Conservation (phyloP, 2,329 filamentous ascomycete species). For the Clarireedia hainanense region DNA sequence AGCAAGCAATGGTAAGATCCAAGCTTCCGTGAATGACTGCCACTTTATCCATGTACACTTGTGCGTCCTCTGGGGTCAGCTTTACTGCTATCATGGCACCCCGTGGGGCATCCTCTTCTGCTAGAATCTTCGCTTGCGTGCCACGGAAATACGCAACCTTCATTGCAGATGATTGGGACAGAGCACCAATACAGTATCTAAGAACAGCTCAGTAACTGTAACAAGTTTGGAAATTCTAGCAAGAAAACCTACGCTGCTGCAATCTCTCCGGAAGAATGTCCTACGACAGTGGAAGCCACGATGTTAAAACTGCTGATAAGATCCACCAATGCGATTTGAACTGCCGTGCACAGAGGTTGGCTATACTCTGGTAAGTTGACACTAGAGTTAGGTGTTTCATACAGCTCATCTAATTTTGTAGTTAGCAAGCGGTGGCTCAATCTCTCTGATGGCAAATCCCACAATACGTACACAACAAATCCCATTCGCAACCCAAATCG, state of each 20-base stretch:
- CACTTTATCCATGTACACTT: not conserved
- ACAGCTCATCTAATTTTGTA: not conserved
- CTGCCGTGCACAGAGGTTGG: not conserved
- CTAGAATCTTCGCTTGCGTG: not conserved
- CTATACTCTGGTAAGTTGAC: not conserved
- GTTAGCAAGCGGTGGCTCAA: not conserved
- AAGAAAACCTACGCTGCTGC: not conserved
- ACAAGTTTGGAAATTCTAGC: not conserved
- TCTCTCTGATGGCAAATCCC: not conserved
- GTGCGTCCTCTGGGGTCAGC: not conserved
- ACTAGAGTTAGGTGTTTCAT: not conserved
- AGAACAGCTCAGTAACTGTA: not conserved
- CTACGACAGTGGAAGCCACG: not conserved
- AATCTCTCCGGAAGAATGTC: not conserved
- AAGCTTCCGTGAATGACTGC: too few species aligned
- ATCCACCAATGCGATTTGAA: not conserved
- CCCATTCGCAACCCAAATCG: not conserved
- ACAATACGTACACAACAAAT: not conserved
- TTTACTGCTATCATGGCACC: not conserved
- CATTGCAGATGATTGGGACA: slow-evolving; percentile 14
- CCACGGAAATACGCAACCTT: slow-evolving; percentile 5
- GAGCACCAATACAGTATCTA: slow-evolving; percentile 21
- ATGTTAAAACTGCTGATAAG: not conserved
- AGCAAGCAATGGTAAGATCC: slow-evolving; percentile 25
- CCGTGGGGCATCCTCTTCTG: not conserved